Conservation (phyloP, 2,329 filamentous ascomycete genomes). For the Cercospora sojina region DNA sequence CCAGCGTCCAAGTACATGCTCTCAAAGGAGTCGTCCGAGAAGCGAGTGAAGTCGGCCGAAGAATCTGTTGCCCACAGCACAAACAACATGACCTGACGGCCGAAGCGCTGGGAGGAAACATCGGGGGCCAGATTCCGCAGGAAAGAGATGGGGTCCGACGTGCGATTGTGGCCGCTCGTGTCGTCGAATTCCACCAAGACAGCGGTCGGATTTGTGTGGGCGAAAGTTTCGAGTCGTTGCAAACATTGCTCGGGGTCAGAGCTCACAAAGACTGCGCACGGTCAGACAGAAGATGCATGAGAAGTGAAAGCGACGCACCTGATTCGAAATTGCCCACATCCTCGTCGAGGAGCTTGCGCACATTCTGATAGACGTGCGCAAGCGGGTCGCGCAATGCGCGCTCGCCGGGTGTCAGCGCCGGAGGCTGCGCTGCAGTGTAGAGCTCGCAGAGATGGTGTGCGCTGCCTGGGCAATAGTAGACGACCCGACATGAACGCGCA, state of each 20-base stretch:
- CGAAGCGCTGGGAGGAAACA: slow-evolving; percentile 30
- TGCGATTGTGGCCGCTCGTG: slow-evolving; percentile 12
- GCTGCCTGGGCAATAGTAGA: slow-evolving; percentile 35
- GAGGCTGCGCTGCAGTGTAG: slow-evolving; percentile 26
- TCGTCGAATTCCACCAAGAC: slow-evolving; percentile 33
- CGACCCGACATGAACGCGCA: slow-evolving; percentile 33
- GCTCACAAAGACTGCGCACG: slow-evolving; percentile 33
- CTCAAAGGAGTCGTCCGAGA: slow-evolving; percentile 22
- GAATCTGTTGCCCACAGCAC: slow-evolving; percentile 22
- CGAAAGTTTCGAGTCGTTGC: slow-evolving; percentile 30
- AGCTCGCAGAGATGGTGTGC: slow-evolving; percentile 29
- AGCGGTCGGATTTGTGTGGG: slow-evolving; percentile 28
- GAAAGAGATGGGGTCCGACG: slow-evolving; percentile 22
- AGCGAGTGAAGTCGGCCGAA: slow-evolving; percentile 10
- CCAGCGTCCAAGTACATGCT: slow-evolving; percentile 74
- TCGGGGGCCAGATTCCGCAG: slow-evolving; percentile 31
- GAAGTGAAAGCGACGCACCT: slow-evolving; percentile 25
- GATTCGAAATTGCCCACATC: slow-evolving; percentile 36
- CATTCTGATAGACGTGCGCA: slow-evolving; percentile 31
- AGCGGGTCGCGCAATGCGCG: slow-evolving; percentile 13
- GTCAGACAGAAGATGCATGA: slow-evolving; percentile 7
- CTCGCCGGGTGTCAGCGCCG: slow-evolving; percentile 15
- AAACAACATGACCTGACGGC: slow-evolving; percentile 35
- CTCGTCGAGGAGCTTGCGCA: slow-evolving; percentile 34
- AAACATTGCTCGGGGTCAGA: slow-evolving; percentile 31